Conservation (phyloP, 2,329 filamentous ascomycete species). For the Microdochium paspali region DNA sequence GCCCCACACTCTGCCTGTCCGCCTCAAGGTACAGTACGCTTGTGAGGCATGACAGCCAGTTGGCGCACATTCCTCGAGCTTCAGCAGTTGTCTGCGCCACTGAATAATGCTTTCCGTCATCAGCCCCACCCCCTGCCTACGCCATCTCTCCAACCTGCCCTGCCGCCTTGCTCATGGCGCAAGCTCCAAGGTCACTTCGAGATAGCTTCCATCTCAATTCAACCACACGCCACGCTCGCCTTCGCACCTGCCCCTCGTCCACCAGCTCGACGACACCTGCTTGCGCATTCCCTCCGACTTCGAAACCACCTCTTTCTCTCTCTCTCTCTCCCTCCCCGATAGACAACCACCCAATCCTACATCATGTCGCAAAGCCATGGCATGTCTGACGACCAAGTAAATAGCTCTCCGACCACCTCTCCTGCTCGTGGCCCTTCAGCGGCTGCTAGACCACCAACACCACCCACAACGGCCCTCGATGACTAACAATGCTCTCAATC, state of each 20-base stretch:
- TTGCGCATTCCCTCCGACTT: slow-evolving; percentile 3
- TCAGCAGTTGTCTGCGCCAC: background rate
- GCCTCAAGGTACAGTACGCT: no score
- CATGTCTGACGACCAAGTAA: slow-evolving; percentile 94
- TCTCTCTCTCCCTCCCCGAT: slow-evolving; percentile 4
- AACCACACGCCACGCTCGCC: background rate
- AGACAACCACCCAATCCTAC: slow-evolving; percentile 24
- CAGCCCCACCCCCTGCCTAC: background rate
- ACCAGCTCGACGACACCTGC: background rate
- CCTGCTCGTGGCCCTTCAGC: background rate
- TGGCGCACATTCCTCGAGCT: background rate
- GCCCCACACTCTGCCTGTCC: no score
- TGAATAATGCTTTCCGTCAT: background rate
- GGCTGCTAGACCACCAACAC: no score
- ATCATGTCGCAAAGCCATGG: slow-evolving; percentile 89
- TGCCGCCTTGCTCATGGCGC: background rate
- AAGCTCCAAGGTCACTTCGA: background rate
- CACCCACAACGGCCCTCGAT: no score
- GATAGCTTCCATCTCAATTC: slow-evolving; percentile 1
- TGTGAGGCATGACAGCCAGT: no score
- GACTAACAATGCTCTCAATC: no score
- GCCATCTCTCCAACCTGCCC: slow-evolving; percentile 1
- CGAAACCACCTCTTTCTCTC: no score
- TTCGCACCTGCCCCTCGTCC: background rate
- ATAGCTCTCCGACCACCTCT: slow-evolving; percentile 6